Conservation (phyloP, 2,329 filamentous ascomycete genomes). For the Coniochaeta sp. region DNA sequence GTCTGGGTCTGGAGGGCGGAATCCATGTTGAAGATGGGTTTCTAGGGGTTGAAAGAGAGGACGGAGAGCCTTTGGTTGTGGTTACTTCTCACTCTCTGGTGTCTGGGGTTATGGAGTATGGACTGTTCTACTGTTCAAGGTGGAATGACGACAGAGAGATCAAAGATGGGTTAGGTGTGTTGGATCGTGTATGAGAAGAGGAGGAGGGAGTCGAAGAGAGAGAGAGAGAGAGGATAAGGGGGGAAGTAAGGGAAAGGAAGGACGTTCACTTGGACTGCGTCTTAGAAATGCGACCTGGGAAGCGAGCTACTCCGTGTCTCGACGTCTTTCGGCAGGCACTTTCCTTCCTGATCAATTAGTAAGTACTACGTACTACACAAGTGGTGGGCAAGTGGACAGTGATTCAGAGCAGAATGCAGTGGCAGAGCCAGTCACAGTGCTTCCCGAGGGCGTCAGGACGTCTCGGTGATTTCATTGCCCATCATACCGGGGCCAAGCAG, state of each 20-base stretch:
- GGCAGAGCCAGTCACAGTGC: neutral
- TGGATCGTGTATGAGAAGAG: neutral
- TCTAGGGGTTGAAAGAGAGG: too few species aligned
- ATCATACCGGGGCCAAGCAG: neutral
- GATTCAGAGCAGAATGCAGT: neutral
- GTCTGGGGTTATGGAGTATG: neutral
- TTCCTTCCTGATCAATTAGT: neutral
- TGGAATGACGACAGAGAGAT: neutral
- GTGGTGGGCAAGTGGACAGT: neutral
- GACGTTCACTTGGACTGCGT: neutral
- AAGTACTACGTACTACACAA: neutral
- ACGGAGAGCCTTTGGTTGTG: neutral
- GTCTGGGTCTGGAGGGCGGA: constrained; percentile 24
- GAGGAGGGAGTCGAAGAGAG: neutral
- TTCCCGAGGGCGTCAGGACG: neutral
- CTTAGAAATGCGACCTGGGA: constrained; percentile 1
- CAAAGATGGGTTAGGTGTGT: neutral
- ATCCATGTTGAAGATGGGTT: constrained; percentile 12
- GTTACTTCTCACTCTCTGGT: neutral
- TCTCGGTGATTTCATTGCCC: neutral
- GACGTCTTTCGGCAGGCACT: neutral
- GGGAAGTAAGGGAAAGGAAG: neutral
- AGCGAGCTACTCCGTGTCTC: neutral
- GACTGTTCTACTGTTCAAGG: neutral
- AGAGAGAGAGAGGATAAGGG: neutral